phyloP scores from a whole-genome alignment of 805 yeast genomes.

The Nakazawaea pomicola region DNA sequence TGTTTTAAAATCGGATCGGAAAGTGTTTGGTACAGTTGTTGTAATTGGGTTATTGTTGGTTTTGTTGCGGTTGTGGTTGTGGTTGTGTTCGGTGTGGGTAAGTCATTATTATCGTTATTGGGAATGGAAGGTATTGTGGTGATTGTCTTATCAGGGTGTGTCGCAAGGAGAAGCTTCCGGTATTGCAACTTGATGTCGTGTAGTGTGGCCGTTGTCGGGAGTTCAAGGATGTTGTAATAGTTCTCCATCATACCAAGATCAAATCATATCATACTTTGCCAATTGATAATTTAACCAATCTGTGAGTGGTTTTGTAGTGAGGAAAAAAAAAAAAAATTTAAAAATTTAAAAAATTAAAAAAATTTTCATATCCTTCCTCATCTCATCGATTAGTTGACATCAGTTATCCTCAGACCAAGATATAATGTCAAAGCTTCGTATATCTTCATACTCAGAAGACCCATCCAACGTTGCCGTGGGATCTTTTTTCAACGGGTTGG shows the following conservation, averaged over 20 bases:
- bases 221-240: neutral
- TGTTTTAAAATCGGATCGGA: constrained; percentile 33
- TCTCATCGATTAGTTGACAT: constrained; percentile 11
- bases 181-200: constrained; percentile 60
- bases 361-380: neutral
- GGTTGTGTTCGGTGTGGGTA: no score
- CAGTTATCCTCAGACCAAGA: no score
- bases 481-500: constrained; percentile 75
- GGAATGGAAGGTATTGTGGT: no score
- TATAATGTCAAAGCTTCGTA: constrained; percentile 18
- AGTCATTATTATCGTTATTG: no score
- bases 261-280: no score
- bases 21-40: constrained; percentile 61
- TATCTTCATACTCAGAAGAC: constrained; percentile 34
- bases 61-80: constrained; percentile 3
- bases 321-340: neutral
- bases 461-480: constrained; percentile 52
- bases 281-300: no score
- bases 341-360: neutral
- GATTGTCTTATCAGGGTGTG: constrained; percentile 90
- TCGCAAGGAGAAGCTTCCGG: constrained; percentile 45
- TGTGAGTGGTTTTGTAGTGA: no score
- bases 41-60: constrained; percentile 26
- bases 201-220: constrained; percentile 21
- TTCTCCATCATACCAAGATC: no score